Evolutionary conservation across 441 rosid genomes (phyloP).

Genomic region (Pelargonium fulgidum): DNA sequence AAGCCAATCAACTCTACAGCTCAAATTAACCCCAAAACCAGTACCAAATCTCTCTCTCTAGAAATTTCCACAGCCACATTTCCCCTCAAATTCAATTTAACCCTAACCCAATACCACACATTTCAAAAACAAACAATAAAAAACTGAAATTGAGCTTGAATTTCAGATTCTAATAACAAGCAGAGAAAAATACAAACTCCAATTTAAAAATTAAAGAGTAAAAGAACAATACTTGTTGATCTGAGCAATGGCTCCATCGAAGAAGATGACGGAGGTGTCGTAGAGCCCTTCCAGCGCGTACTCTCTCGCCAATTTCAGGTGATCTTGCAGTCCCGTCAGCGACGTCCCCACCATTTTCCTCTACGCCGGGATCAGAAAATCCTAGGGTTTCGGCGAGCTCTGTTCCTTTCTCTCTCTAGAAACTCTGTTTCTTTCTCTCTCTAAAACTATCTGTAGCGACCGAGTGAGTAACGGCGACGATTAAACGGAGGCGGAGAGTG

Average conservation of each 20-base stretch:
- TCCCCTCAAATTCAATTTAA: background rate
- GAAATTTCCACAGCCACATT: background rate
- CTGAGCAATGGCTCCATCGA: conserved; percentile 99
- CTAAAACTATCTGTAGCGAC: background rate
- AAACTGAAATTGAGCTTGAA: background rate
- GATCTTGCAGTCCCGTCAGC: conserved; percentile 78
- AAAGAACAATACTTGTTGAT: conserved; percentile 67
- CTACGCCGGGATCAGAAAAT: conserved; percentile 4
- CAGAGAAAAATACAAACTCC: background rate
- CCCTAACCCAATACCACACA: background rate
- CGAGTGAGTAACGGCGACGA: background rate
- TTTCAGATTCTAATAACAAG: background rate
- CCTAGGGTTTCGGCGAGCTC: conserved; percentile 27
- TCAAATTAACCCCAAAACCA: background rate
- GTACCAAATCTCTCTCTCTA: background rate
- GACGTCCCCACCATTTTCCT: conserved; percentile 56
- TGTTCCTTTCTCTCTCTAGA: background rate
- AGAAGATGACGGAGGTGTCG: conserved; percentile 93
- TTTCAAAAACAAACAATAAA: background rate
- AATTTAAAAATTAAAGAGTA: background rate
- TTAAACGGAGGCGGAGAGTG: background rate
- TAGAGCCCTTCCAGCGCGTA: conserved; percentile 98
- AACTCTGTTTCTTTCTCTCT: background rate
- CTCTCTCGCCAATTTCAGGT: conserved; percentile 89
- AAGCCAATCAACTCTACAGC: too few species aligned